Evolutionary conservation across 2,329 filamentous ascomycete genomes (phyloP).

Genomic region (Penicillium aurantiogriseum): DNA sequence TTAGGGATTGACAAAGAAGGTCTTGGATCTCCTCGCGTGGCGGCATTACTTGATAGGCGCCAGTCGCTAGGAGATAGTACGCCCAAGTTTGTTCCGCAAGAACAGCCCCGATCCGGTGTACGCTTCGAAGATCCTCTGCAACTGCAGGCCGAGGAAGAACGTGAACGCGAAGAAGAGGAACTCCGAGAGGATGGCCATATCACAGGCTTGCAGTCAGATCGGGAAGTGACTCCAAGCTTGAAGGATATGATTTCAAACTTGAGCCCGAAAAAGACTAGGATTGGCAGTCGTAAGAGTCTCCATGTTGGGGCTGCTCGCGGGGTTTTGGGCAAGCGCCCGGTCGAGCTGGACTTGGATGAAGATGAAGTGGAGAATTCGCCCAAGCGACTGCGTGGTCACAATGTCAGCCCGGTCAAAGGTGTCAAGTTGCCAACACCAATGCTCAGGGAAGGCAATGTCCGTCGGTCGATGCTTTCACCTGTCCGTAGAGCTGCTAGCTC

Average conservation of each 20-base stretch:
- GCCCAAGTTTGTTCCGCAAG: constrained; percentile 60
- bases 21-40: constrained; percentile 71
- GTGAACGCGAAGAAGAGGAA: constrained; percentile 60
- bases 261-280: constrained; percentile 69
- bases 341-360: constrained; percentile 66
- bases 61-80: constrained; percentile 69
- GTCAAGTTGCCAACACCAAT: constrained; percentile 68
- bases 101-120: constrained; percentile 48
- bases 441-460: constrained; percentile 65
- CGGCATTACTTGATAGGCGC: constrained; percentile 68
- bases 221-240: constrained; percentile 64
- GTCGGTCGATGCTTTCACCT: constrained; percentile 54
- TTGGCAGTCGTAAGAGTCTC: constrained; percentile 71
- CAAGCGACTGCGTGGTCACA: constrained; percentile 69
- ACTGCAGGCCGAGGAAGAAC: constrained; percentile 63
- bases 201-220: constrained; percentile 49
- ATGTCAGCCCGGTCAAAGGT: constrained; percentile 75
- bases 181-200: constrained; percentile 60
- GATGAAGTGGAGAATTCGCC: constrained; percentile 55
- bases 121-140: constrained; percentile 65
- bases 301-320: constrained; percentile 72
- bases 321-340: constrained; percentile 70
- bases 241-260: constrained; percentile 76
- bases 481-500: constrained; percentile 39
- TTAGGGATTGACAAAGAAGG: constrained; percentile 68